Conservation (phyloP, 768 basidiomycete genomes). For the Phaeotremella fagi region DNA sequence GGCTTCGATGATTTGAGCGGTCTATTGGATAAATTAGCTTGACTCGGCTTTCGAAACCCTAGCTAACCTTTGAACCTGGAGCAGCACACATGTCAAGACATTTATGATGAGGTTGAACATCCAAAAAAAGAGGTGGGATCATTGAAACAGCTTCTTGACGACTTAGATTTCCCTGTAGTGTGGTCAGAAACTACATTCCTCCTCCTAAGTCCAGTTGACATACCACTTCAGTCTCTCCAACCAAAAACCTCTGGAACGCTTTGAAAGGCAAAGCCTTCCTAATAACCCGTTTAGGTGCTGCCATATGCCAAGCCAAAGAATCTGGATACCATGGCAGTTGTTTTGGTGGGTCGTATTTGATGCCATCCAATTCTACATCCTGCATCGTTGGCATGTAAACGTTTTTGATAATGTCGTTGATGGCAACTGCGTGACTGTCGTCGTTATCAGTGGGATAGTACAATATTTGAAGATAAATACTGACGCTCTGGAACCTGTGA, state of each 20-base stretch:
- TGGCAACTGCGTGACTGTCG: conserved; percentile 56
- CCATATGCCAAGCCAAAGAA: conserved; percentile 93
- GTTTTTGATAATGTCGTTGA: conserved; percentile 72
- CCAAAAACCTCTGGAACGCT: conserved; percentile 90
- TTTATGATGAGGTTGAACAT: conserved; percentile 83
- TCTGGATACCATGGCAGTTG: conserved; percentile 93
- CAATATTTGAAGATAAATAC: conserved; percentile 35
- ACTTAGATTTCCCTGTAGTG: conserved; percentile 78
- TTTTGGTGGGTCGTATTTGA: conserved; percentile 68
- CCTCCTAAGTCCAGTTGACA: conserved; percentile 40
- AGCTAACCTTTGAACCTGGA: conserved; percentile 82
- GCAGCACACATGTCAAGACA: conserved; percentile 95
- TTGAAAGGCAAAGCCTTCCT: conserved; percentile 86
- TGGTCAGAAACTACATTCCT: not conserved
- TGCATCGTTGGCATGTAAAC: conserved; percentile 72
- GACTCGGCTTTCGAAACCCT: not conserved
- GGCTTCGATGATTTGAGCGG: conserved; percentile 92
- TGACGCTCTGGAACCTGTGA: conserved; percentile 81
- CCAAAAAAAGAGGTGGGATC: conserved; percentile 93
- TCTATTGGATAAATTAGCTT: conserved; percentile 52
- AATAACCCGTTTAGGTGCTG: conserved; percentile 79
- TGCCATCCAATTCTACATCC: conserved; percentile 69
- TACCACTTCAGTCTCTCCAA: conserved; percentile 96
- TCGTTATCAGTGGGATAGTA: conserved; percentile 5
- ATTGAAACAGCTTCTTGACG: conserved; percentile 97